Base-by-base conservation (phyloP, 176 grass and related monocot genomes). In the Aechmea fasciata region DNA sequence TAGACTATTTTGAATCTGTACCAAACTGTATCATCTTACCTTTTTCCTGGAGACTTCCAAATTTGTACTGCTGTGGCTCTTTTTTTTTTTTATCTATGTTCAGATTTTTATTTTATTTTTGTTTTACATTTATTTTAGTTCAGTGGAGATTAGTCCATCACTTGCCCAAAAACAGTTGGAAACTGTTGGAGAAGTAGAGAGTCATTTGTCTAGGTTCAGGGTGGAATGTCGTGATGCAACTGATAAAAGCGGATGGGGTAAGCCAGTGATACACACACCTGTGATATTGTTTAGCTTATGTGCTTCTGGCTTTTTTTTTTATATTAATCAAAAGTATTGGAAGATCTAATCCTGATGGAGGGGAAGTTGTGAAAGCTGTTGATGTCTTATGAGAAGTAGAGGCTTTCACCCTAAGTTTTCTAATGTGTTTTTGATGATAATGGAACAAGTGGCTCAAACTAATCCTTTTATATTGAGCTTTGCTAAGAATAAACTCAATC, bases 91-190 rank as follows among this genome's bases (percentile, higher is more conserved):
- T 4, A 33, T 33, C 33, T 7, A 7, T 33, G 29, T 41, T 41
- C 6, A 41, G 0, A 66, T 67, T 23, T 72, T 51, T 61, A 9
- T 65, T 52, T 72, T 41, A 70, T 48, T 66, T 61, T 20, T 61
- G 5, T 20, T 61, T n/a, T 52, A 50, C 50, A 62, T 49, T 48
- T 55, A 71, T 77, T 90, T 33, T 87, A 97, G 93, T 74, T 97
- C 89, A 83, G 81, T 97, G 77, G 93, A 97, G 68, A 97, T 97
- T 68, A 97, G 93, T 83, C 85, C 89, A 70, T 90, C 93, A 78
- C 89, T 97, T 81, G 89, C 93, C 15, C 68, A 97, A 70, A 97
- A 87, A 71, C 93, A 97, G 63, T 63, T 84, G 80, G 81, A 97
- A 87, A 90, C 89, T 68, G 73, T 97, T 8, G 71, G 89, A 70